Evolutionary conservation across 768 basidiomycete genomes (phyloP).

Genomic region (Peribolospora baueri): DNA sequence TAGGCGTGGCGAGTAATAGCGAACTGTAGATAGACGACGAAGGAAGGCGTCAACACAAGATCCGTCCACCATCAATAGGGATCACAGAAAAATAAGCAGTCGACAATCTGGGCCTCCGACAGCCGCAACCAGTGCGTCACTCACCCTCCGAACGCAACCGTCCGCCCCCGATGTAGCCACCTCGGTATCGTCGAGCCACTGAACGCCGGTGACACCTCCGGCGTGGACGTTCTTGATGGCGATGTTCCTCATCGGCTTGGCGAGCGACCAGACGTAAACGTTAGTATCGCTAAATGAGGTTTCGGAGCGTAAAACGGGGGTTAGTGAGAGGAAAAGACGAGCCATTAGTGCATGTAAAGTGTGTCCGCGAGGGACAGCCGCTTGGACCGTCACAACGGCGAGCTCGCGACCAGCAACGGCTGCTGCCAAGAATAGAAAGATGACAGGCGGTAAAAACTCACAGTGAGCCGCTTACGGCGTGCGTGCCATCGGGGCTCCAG

Average conservation of each 20-base stretch:
- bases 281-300: conserved; percentile 36
- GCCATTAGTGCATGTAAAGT: too few species aligned
- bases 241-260: conserved; percentile 40
- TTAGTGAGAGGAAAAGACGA: background rate
- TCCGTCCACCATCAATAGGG: too few species aligned
- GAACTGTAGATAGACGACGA: too few species aligned
- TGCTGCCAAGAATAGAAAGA: background rate
- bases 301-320: too few species aligned
- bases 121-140: too few species aligned
- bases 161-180: conserved; percentile 58
- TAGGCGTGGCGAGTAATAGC: too few species aligned
- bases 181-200: conserved; percentile 43
- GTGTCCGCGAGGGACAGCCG: too few species aligned
- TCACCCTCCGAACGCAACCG: conserved; percentile 34
- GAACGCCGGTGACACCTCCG: conserved; percentile 56
- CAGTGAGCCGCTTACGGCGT: conserved; percentile 69
- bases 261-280: conserved; percentile 63
- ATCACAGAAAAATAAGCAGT: too few species aligned
- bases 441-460: background rate
- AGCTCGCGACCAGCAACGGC: background rate
- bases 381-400: background rate
- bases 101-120: too few species aligned
- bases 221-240: conserved; percentile 65
- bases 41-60: too few species aligned
- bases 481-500: conserved; percentile 47